phyloP scores from a whole-genome alignment of 176 grass and related monocot species.

The Aechmea fasciata region DNA sequence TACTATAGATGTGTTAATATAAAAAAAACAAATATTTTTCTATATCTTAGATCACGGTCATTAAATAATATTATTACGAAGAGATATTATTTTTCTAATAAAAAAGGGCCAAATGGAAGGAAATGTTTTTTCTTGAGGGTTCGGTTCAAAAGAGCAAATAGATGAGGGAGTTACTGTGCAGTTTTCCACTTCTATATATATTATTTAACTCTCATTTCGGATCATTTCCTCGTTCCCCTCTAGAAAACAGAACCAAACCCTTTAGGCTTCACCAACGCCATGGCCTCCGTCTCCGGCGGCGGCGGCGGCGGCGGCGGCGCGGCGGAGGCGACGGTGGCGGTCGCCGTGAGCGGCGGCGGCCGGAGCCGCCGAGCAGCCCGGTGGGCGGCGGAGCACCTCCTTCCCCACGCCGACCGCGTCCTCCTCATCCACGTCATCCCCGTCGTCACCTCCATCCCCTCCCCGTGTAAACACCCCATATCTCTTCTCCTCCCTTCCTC shows the following conservation, averaged over 20 bases:
- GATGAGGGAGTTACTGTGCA: too few species aligned
- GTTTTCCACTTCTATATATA: not conserved
- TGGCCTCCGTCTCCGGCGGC: not conserved
- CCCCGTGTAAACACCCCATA: constrained; percentile 33
- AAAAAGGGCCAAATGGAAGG: too few species aligned
- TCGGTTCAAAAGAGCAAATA: too few species aligned
- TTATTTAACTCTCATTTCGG: not conserved
- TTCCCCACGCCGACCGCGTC: constrained; percentile 22
- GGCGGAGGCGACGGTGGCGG: not conserved
- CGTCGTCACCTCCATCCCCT: constrained; percentile 52
- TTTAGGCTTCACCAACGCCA: not conserved
- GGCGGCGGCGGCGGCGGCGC: not conserved
- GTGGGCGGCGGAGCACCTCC: constrained; percentile 56
- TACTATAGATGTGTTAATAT: too few species aligned
- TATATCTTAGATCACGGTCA: too few species aligned
- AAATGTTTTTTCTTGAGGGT: too few species aligned
- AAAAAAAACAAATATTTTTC: too few species aligned
- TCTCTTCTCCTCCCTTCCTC: not conserved
- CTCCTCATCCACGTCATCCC: constrained; percentile 75
- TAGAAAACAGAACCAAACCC: not conserved
- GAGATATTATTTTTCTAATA: too few species aligned
- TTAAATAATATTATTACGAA: too few species aligned
- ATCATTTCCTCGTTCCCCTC: not conserved
- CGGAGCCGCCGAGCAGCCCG: constrained; percentile 51
- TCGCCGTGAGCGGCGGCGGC: constrained; percentile 43